Conservation (phyloP, 1,139 yeast genomes). For the Protomyces inundatus region DNA sequence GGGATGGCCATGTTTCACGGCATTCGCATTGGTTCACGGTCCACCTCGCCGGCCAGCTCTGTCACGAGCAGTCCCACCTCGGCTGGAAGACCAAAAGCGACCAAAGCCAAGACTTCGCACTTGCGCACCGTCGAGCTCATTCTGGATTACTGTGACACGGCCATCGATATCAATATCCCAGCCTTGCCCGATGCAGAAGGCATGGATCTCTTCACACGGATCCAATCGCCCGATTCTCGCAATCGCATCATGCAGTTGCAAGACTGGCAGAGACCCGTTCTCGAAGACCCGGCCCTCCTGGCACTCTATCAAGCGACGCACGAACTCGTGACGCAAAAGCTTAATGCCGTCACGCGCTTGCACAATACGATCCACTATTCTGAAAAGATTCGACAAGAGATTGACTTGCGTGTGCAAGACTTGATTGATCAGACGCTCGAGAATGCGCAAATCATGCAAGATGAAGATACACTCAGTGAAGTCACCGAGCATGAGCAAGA, state of each 20-base stretch:
- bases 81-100: slow-evolving; percentile 10
- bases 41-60: neutral
- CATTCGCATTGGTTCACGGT: neutral
- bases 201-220: slow-evolving; percentile 32
- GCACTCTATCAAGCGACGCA: slow-evolving; percentile 63
- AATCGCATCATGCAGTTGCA: slow-evolving; percentile 59
- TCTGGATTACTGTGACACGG: slow-evolving; percentile 68
- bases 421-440: slow-evolving; percentile 61
- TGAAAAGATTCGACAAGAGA: slow-evolving; percentile 75
- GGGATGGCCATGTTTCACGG: neutral
- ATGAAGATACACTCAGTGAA: neutral
- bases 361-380: slow-evolving; percentile 73
- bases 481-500: neutral
- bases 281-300: slow-evolving; percentile 42
- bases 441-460: neutral
- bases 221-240: slow-evolving; percentile 53
- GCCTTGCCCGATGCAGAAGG: slow-evolving; percentile 35
- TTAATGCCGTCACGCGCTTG: slow-evolving; percentile 67
- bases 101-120: slow-evolving; percentile 1
- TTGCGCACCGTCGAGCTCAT: slow-evolving; percentile 54
- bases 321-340: slow-evolving; percentile 56
- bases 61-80: neutral
- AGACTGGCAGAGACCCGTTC: slow-evolving; percentile 51
- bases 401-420: slow-evolving; percentile 63
- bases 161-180: slow-evolving; percentile 62